These are phyloP conservation scores for Daldinia bambusicola DNA, from an alignment of 495 filamentous ascomycete species.

Conservation along the genomic window DNA sequence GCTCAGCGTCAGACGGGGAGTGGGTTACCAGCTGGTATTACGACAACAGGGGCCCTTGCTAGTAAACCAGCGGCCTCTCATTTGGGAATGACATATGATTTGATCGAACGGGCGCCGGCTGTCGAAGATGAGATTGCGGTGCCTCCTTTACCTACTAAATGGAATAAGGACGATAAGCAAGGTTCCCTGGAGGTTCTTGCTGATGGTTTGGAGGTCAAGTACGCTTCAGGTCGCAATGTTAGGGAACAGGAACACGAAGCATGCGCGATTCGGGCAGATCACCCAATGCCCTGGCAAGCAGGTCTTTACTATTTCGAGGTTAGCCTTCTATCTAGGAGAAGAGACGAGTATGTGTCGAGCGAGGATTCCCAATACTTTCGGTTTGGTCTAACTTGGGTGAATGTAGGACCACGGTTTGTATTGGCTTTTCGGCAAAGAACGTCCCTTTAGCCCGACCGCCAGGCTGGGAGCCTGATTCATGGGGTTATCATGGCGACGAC, in stretches of 20 bases:
- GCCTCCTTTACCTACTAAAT: conserved; percentile 79
- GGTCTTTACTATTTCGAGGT: conserved; percentile 98
- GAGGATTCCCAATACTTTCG: conserved; percentile 14
- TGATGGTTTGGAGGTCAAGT: conserved; percentile 83
- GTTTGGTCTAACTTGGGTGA: conserved; percentile 36
- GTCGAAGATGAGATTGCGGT: conserved; percentile 63
- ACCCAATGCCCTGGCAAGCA: conserved; percentile 89
- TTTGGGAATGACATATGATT: conserved; percentile 83
- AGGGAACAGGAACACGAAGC: conserved; percentile 78
- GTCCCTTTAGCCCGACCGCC: conserved; percentile 84
- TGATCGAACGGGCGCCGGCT: conserved; percentile 78
- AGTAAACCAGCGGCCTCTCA: conserved; percentile 66
- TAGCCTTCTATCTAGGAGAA: conserved; percentile 81
- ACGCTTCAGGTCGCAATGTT: conserved; percentile 53
- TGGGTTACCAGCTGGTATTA: conserved; percentile 24
- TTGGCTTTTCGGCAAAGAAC: conserved; percentile 83
- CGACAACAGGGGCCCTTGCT: conserved; percentile 25
- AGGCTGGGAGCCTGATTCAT: conserved; percentile 95
- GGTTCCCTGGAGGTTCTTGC: conserved; percentile 75
- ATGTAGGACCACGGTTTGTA: conserved; percentile 76
- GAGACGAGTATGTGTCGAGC: conserved; percentile 78
- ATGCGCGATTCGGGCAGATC: conserved; percentile 83
- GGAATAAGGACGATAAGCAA: conserved; percentile 83
- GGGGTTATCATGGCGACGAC: conserved; percentile 98
- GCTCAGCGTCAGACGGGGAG: conserved; percentile 31